Conservation (phyloP, 345 rosid genomes). For the Jatropha curcas region DNA sequence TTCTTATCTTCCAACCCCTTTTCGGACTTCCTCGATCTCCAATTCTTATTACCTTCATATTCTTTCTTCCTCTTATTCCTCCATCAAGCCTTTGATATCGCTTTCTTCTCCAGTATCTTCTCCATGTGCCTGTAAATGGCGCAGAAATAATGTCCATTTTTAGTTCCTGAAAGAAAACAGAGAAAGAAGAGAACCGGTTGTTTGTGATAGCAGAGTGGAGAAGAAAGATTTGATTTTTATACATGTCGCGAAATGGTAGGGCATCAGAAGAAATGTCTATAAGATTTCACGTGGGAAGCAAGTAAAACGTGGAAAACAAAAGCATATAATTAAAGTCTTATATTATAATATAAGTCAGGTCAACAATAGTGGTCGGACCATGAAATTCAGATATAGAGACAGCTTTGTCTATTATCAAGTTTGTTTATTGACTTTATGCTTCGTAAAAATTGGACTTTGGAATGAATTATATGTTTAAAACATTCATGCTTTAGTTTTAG, state of each 20-base stretch:
- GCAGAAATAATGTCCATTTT: conserved; percentile 25
- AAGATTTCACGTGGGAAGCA: neutral
- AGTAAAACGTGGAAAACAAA: too few species aligned
- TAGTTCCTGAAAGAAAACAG: neutral
- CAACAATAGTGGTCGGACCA: conserved; percentile 19
- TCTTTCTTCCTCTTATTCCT: conserved; percentile 8
- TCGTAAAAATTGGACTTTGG: too few species aligned
- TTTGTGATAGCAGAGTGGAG: neutral
- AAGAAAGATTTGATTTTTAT: too few species aligned
- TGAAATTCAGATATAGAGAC: neutral
- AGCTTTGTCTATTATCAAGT: neutral
- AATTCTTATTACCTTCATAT: conserved; percentile 22
- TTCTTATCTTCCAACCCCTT: conserved; percentile 40
- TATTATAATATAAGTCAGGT: neutral
- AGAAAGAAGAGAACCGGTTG: neutral
- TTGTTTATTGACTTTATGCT: neutral
- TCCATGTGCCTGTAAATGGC: conserved; percentile 20
- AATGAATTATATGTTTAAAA: too few species aligned
- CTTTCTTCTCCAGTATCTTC: conserved; percentile 39
- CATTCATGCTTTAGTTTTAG: too few species aligned
- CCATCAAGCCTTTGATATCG: conserved; percentile 30
- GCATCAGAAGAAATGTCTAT: too few species aligned
- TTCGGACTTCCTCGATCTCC: conserved; percentile 19
- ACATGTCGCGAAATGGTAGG: neutral
- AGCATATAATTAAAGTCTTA: too few species aligned